Evolutionary conservation across 768 basidiomycete genomes (phyloP), one percentile per base, ranked within the genome.

Genomic region (Kwoniella dejecticola): DNA sequence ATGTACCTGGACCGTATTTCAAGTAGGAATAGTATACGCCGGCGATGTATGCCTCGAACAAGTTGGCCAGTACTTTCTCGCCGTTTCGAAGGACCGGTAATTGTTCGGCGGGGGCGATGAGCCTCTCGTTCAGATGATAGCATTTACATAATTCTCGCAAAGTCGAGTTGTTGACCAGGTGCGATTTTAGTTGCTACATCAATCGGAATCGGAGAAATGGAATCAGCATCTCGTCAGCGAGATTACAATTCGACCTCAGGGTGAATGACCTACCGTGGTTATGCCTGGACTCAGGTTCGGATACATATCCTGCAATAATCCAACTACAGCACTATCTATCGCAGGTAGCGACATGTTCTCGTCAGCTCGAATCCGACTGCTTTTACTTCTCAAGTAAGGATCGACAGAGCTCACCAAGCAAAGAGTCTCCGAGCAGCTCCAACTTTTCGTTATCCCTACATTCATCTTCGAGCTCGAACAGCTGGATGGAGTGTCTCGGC

Each of bases 31-130:
- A 56, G 53, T 62, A 73, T 2, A 76, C 52, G 6, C 69, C 74
- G 7, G 68, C 74, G 31, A 69, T 40, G 57, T 76, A 73, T 12
- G 71, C 67, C 60, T 76, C 74, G 56, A 76, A 71, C 29, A 76
- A 21, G 44, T 70, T 65, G 10, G 71, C 74, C 3, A 46, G 36
- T 12, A 63, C 59, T 38, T 70, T 68, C 17, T 68, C 62, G 15
- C 62, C 52, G 15, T 59, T 40, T 2, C n/a, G 19, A 1, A 72
- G 42, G 24, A 33, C 59, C 23, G 33, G 41, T 4, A 48, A 44
- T 15, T 58, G 42, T n/a, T 57, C 52, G 7, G 45, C 44, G n/a
- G 47, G 52, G 21, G 64, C 64, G 40, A 63, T 40, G 8, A 76
- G 52, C 2, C 52, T 60, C 8, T 42, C 33, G n/a, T 61, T 68